Conservation (phyloP, 345 rosid genomes). For the Viola odorata region DNA sequence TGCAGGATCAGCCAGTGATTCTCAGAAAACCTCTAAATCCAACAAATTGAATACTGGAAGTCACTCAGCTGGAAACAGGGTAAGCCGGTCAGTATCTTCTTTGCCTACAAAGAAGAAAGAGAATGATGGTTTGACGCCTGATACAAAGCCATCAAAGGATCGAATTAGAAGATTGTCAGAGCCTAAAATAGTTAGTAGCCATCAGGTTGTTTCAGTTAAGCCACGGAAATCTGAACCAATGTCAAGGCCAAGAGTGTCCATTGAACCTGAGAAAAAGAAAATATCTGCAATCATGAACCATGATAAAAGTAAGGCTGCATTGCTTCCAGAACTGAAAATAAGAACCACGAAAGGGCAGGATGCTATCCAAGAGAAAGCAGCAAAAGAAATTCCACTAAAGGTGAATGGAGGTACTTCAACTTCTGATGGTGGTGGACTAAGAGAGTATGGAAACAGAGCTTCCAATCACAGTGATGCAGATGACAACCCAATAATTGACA, state of each 20-base stretch:
- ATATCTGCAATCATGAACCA: conserved; percentile 74
- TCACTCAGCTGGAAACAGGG: conserved; percentile 46
- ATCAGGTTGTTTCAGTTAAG: conserved; percentile 41
- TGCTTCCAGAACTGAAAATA: conserved; percentile 73
- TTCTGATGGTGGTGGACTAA: conserved; percentile 28
- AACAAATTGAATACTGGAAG: conserved; percentile 44
- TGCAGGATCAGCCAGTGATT: conserved; percentile 38
- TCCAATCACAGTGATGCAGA: conserved; percentile 42
- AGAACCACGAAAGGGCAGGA: conserved; percentile 38
- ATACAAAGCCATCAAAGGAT: conserved; percentile 53
- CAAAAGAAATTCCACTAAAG: conserved; percentile 26
- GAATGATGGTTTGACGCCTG: conserved; percentile 32
- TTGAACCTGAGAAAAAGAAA: conserved; percentile 59
- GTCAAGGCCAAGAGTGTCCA: conserved; percentile 38
- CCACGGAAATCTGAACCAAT: conserved; percentile 35
- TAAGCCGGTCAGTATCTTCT: conserved; percentile 53
- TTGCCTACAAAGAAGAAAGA: conserved; percentile 60
- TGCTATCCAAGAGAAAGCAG: conserved; percentile 28
- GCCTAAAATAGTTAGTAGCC: conserved; percentile 46
- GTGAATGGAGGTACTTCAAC: conserved; percentile 25
- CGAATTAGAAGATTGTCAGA: conserved; percentile 80
- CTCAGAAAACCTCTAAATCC: conserved; percentile 46
- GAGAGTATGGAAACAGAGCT: conserved; percentile 26
- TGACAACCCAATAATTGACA: conserved; percentile 58
- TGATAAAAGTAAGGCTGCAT: conserved; percentile 70